A percentile compares a stretch with the other conserved stretches of the same genome.
Evolutionary conservation across 176 grass and related monocot species (phyloP).

Genomic region (Saccharum officinarum): DNA sequence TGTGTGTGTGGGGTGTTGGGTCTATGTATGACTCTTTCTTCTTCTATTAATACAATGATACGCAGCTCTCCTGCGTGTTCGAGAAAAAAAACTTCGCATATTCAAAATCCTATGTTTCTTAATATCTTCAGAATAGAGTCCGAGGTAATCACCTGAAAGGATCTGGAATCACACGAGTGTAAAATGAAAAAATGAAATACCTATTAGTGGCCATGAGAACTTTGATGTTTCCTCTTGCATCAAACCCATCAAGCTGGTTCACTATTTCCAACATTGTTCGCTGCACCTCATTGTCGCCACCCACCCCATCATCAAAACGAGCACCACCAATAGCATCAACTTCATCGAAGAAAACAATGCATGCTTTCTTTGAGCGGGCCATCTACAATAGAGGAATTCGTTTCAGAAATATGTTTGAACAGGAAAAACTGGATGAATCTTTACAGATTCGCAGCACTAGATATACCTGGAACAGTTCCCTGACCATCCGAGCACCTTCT

Average conservation of each 20-base stretch:
- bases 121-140: not conserved
- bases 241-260: conserved; percentile 96
- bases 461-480: conserved; percentile 86
- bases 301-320: conserved; percentile 93
- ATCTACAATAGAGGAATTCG: conserved; percentile 49
- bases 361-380: conserved; percentile 94
- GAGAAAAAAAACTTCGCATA: not conserved
- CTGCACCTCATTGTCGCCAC: conserved; percentile 89
- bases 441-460: not conserved
- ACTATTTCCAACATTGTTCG: conserved; percentile 98
- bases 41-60: no score
- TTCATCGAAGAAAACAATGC: conserved; percentile 98
- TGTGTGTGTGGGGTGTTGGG: no score
- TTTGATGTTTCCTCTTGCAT: conserved; percentile 94
- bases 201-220: conserved; percentile 99
- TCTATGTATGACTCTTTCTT: no score
- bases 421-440: conserved; percentile 1
- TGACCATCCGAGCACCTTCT: conserved; percentile 87
- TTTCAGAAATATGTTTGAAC: conserved; percentile 22
- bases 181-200: conserved; percentile 34
- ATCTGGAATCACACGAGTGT: not conserved
- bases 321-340: conserved; percentile 98
- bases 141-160: not conserved
- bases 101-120: conserved; percentile 11
- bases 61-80: no score